Evolutionary conservation across 2,329 filamentous ascomycete genomes (phyloP), one percentile per base, ranked within the genome.

Genomic region (Penicillium polonicum): DNA sequence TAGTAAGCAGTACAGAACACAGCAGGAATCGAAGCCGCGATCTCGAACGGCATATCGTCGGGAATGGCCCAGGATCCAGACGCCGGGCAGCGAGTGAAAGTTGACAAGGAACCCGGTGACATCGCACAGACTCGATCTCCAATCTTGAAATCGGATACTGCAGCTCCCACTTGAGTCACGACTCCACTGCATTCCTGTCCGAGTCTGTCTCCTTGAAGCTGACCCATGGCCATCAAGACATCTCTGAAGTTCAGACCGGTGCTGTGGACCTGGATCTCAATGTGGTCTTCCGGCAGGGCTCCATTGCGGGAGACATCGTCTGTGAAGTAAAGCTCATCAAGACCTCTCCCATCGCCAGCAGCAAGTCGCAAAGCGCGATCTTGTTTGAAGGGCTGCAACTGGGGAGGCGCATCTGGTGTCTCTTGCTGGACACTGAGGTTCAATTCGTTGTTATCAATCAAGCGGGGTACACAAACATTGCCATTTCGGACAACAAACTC

Each of bases 61-160:
- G 70, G 71, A 15, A 83, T 75, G 0, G 68, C 64, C 42, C 64
- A 68, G 2, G 68, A 65, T 29, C 55, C 61, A 23, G 62, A 61
- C 41, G 74, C 73, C 0, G 70, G 72, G 55, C 72, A 69, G 17
- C 61, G 64, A 43, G 64, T 70, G 55, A 55, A 70, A 12, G 68
- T 74, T 31, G 66, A 57, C 13, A 68, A 61, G 0, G 62, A 63
- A 55, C 74, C 71, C 48, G 70, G 58, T 12, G 61, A 41, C 6
- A 77, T 78, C 3, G 74, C 67, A 36, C 62, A 63, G 5, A 85
- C 82, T 2, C 68, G 65, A 38, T 81, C 76, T 4, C 77, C 78
- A 3, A 67, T 51, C 2, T 60, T 52, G 21, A 82, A 65, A 27
- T 70, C 63, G 2, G 67, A 67, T 3, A 63, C 65, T 27, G 62